phyloP scores from a whole-genome alignment of 352 stramenopile species.

The Lagenidium giganteum region DNA sequence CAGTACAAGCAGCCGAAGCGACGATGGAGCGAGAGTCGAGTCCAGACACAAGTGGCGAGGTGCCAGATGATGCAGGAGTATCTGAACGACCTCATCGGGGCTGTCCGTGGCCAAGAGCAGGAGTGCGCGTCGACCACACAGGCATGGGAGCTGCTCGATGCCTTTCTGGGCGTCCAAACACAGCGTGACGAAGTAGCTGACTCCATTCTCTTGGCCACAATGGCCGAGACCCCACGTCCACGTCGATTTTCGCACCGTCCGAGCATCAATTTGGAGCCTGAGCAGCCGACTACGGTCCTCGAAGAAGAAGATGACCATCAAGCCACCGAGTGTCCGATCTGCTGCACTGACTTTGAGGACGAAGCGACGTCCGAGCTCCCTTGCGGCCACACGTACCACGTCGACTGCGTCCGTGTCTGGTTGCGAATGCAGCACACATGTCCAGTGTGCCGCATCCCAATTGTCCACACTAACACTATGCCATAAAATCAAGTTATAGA shows the following conservation, averaged over 20 bases:
- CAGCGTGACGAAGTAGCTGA: constrained; percentile 20
- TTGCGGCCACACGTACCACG: constrained; percentile 67
- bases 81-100: constrained; percentile 52
- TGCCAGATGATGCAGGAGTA: constrained; percentile 53
- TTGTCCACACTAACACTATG: constrained; percentile 3
- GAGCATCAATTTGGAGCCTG: constrained; percentile 7
- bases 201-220: constrained; percentile 15
- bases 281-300: no score
- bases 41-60: constrained; percentile 34
- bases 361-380: constrained; percentile 42
- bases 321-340: constrained; percentile 64
- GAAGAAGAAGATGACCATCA: constrained; percentile 14
- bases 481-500: constrained; percentile 1
- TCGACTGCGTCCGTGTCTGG: constrained; percentile 62
- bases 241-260: constrained; percentile 1
- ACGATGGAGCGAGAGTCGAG: constrained; percentile 22
- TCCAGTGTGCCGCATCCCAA: constrained; percentile 50
- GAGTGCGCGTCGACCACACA: constrained; percentile 32
- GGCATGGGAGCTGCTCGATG: constrained; percentile 31
- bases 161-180: constrained; percentile 36
- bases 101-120: constrained; percentile 24
- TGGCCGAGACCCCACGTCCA: constrained; percentile 1
- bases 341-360: constrained; percentile 35
- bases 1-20: constrained; percentile 32
- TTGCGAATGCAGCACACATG: constrained; percentile 64